A percentile compares a stretch with the other conserved stretches of the same genome.
These are phyloP conservation scores for Stephanodiscus minutulus DNA, from an alignment of 108 stramenopile species.

Conservation along the genomic window DNA sequence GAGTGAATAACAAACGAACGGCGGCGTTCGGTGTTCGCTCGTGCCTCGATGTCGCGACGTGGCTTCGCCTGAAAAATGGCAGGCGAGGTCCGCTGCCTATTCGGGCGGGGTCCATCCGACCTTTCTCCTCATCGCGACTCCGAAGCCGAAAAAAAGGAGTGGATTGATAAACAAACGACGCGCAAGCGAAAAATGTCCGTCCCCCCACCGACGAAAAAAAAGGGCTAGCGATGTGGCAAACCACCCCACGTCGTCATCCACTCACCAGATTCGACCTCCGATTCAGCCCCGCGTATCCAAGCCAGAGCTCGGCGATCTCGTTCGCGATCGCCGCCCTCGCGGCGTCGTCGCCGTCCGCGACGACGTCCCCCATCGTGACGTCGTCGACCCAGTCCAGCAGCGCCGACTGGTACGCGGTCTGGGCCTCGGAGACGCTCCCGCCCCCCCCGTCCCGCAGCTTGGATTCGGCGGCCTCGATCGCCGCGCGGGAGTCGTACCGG, in stretches of 20 bases:
- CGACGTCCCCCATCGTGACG: constrained; percentile 64
- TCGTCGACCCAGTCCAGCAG: constrained; percentile 89
- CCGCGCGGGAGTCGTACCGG: constrained; percentile 26
- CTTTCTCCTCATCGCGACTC: no score
- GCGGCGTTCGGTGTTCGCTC: no score
- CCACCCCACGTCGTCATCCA: no score
- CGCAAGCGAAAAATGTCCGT: no score
- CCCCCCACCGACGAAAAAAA: background rate
- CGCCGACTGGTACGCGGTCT: constrained; percentile 75
- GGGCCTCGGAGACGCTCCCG: constrained; percentile 66
- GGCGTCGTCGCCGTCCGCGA: constrained; percentile 29
- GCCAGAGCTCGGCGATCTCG: constrained; percentile 75
- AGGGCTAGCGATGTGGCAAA: no score
- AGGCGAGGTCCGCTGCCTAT: no score
- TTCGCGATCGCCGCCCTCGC: background rate
- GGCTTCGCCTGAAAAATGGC: no score
- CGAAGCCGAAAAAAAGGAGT: no score
- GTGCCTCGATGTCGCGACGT: no score
- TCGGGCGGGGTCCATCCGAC: no score
- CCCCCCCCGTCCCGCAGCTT: constrained; percentile 51
- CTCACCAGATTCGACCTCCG: constrained; percentile 61
- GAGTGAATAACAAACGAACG: no score
- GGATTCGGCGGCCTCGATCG: constrained; percentile 65
- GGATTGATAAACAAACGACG: no score
- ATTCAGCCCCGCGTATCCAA: constrained; percentile 74